Evolutionary conservation across 208 protist species (phyloP).

Genomic region (Trypanosoma grayi): DNA sequence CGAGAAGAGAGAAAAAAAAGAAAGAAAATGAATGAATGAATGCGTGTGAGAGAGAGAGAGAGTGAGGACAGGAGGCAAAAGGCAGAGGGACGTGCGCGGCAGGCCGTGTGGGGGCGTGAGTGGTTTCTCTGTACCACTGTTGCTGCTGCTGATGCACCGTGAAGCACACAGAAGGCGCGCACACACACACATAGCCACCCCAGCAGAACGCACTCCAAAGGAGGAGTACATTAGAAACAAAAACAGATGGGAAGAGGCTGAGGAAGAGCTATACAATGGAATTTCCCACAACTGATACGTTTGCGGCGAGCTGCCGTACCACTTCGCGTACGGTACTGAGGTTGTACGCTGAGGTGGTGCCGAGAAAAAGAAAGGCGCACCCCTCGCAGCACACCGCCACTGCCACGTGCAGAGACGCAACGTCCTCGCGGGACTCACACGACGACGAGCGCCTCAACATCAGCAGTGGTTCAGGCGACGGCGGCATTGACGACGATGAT

Average conservation of each 20-base stretch:
- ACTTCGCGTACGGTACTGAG: slow-evolving; percentile 37
- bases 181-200: no score
- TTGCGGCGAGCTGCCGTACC: slow-evolving; percentile 47
- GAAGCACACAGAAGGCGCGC: no score
- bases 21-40: not conserved
- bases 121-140: not conserved
- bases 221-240: not conserved
- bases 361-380: slow-evolving; percentile 67
- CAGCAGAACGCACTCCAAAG: no score
- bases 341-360: slow-evolving; percentile 32
- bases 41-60: not conserved
- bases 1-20: slow-evolving; percentile 5
- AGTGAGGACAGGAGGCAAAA: no score
- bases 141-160: no score
- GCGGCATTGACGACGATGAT: not conserved
- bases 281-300: slow-evolving; percentile 23
- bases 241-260: slow-evolving; percentile 1
- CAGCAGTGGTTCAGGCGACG: not conserved
- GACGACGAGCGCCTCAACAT: slow-evolving; percentile 6
- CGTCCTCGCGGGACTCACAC: slow-evolving; percentile 26
- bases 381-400: slow-evolving; percentile 55
- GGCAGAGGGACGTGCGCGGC: no score
- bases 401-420: slow-evolving; percentile 51
- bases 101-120: no score
- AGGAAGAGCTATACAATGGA: slow-evolving; percentile 2